Percentiles rank a stretch among this genome's conserved stretches.
These are phyloP conservation scores for Solanum arcanum DNA, from an alignment of 257 asterid genomes.

Conservation along the genomic window DNA sequence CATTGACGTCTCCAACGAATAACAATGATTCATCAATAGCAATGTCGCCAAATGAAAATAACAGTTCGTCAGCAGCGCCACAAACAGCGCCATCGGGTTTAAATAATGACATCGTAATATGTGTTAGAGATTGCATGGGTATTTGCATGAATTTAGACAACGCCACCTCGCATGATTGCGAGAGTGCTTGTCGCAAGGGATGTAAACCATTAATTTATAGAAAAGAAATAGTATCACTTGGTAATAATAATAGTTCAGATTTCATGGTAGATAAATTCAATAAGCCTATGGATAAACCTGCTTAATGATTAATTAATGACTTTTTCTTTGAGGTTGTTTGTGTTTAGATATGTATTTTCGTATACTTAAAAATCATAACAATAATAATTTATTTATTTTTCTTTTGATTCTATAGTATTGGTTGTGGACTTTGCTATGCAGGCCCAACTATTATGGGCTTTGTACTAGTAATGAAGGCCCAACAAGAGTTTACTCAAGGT, in stretches of 20 bases:
- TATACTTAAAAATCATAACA: neutral
- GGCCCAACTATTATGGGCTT: neutral
- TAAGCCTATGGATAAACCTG: neutral
- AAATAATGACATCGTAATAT: neutral
- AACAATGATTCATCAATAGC: neutral
- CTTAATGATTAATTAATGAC: neutral
- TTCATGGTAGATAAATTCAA: neutral
- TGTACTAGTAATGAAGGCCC: neutral
- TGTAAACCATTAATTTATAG: conserved; percentile 1
- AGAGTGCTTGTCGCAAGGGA: conserved; percentile 2
- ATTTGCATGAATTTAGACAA: conserved; percentile 6
- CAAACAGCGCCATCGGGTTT: fast-evolving
- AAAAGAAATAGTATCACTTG: neutral
- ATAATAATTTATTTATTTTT: neutral
- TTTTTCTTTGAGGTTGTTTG: neutral
- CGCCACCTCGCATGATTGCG: neutral
- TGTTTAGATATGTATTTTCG: neutral
- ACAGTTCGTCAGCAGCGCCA: neutral
- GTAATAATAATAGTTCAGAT: neutral
- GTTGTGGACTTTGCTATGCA: neutral
- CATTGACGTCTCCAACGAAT: neutral
- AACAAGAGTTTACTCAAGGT: neutral
- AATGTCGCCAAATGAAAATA: neutral
- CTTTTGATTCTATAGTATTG: neutral
- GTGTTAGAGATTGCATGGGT: conserved; percentile 7